These are phyloP conservation scores for Quillaja saponaria DNA, from an alignment of 306 rosid genomes.

Conservation along the genomic window DNA sequence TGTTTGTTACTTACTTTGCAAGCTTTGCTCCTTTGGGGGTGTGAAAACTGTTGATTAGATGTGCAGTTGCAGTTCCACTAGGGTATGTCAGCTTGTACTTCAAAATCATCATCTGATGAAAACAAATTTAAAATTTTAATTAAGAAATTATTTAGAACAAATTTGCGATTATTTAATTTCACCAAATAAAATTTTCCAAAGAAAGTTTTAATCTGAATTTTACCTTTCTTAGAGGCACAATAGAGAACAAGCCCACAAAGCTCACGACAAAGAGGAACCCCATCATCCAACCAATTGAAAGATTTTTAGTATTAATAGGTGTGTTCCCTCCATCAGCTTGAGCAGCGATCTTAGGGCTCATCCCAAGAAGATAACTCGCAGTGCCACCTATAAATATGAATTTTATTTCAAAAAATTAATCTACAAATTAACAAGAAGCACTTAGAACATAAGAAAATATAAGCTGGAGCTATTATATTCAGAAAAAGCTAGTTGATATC, in stretches of 20 bases:
- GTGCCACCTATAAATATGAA: constrained; percentile 57
- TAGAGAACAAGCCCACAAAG: constrained; percentile 73
- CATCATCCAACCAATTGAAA: constrained; percentile 68
- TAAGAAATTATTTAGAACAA: constrained; percentile 7
- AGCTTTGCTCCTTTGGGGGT: constrained; percentile 81
- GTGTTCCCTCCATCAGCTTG: constrained; percentile 51
- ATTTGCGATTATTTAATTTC: neutral
- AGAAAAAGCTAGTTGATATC: no score
- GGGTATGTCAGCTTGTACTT: constrained; percentile 74
- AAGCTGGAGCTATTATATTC: no score
- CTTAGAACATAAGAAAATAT: neutral
- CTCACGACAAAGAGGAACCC: constrained; percentile 70
- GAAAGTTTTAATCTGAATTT: neutral
- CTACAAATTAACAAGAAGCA: no score
- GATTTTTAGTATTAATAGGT: constrained; percentile 53
- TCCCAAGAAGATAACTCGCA: constrained; percentile 68
- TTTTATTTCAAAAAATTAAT: no score
- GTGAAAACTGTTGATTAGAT: constrained; percentile 72
- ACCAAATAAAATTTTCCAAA: neutral
- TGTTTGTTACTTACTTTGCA: constrained; percentile 50
- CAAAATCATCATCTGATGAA: constrained; percentile 60
- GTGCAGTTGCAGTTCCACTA: constrained; percentile 90
- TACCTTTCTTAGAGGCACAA: constrained; percentile 77
- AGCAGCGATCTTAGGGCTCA: constrained; percentile 65
- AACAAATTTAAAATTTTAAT: neutral